These are phyloP conservation scores for Pleodorina starrii DNA, from an alignment of 139 green algal genomes.

Conservation along the genomic window DNA sequence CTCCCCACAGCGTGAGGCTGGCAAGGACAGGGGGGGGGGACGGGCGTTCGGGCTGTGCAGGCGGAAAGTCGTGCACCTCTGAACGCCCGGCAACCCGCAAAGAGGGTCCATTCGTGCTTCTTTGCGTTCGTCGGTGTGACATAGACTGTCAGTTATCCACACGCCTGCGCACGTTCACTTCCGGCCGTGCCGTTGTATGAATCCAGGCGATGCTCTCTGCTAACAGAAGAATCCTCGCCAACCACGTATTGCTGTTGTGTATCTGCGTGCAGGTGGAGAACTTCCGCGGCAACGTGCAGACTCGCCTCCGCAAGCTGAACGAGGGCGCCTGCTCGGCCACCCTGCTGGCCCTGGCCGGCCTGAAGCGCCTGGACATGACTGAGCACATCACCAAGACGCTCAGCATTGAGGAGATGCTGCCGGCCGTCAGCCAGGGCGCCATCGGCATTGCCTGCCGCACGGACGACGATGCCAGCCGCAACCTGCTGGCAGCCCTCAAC, in stretches of 20 bases:
- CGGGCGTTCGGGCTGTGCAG: too few relatives aligned
- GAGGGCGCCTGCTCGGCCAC: conserved; percentile 94
- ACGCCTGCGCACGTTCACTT: too few relatives aligned
- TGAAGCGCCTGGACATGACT: conserved; percentile 96
- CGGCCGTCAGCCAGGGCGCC: conserved; percentile 95
- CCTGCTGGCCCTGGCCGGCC: conserved; percentile 94
- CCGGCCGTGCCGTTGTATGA: too few relatives aligned
- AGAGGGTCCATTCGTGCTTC: too few relatives aligned
- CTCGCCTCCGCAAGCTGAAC: conserved; percentile 94
- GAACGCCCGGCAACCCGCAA: too few relatives aligned
- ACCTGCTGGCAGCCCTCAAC: conserved; percentile 93
- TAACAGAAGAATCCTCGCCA: too few relatives aligned
- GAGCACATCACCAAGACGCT: conserved; percentile 95
- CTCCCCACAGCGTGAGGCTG: too few relatives aligned
- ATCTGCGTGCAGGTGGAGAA: conserved; percentile 89
- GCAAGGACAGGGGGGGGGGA: too few relatives aligned
- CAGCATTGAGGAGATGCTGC: conserved; percentile 94
- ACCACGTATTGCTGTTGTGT: not conserved
- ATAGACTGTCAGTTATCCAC: too few relatives aligned
- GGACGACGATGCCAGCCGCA: conserved; percentile 76
- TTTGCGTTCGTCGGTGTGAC: too few relatives aligned
- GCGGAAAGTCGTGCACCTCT: too few relatives aligned
- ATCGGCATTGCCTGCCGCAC: conserved; percentile 98
- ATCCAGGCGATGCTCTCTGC: too few relatives aligned
- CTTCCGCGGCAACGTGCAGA: conserved; percentile 99